Base-by-base conservation (phyloP, 257 asterid species). In the Coffea eugenioides region DNA sequence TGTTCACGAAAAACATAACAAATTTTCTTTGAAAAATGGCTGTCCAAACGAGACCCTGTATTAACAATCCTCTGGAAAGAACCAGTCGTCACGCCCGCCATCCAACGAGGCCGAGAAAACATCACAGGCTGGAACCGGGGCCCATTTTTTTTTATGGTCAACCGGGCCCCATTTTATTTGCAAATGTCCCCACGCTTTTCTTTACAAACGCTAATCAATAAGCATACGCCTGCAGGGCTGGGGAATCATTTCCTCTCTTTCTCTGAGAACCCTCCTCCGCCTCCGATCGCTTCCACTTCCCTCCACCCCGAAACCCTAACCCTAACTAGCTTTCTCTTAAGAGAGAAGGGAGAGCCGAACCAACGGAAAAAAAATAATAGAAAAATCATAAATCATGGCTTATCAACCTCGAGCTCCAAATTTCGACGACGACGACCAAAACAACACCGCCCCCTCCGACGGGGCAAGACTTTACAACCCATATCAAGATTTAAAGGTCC, bases 381-480 rank as follows among this genome's bases (percentile, higher is more conserved):
- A 21, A 64, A 79, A 34, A 46, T 39, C 43, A 4, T 57, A 75
- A 71, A 27, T 88, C 80, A 94, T 94, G 98, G 96, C 93, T 12
- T 90, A 85, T 87, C 92, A 90, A 46, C 89, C 92, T 48, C 87
- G 85, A 79, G 80, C 87, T 81, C 87, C 97, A 16, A 87, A 84
- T 86, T 86, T 84, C 82, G 48, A 49, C 71, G 56, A 83, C 75
- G 91, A 88, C 45, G 85, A 85, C 11, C 79, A 81, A 48, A 75
- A 79, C 75, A 83, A 52, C 79, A 77, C 45, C 25, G 78, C 18
- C 75, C 81, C 54, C 79, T 77, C 67, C 15, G 81, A 39, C 25
- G 75, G 70, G 43, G 78, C 18, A 52, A 97, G 94, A 51, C 92
- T 94, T 70, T 96, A 96, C 92, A 94, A 90, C 82, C 99, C 99